Evolutionary conservation across 805 yeast species (phyloP), one percentile per base, ranked within the genome.

Genomic region (Metschnikowia drakensbergensis): DNA sequence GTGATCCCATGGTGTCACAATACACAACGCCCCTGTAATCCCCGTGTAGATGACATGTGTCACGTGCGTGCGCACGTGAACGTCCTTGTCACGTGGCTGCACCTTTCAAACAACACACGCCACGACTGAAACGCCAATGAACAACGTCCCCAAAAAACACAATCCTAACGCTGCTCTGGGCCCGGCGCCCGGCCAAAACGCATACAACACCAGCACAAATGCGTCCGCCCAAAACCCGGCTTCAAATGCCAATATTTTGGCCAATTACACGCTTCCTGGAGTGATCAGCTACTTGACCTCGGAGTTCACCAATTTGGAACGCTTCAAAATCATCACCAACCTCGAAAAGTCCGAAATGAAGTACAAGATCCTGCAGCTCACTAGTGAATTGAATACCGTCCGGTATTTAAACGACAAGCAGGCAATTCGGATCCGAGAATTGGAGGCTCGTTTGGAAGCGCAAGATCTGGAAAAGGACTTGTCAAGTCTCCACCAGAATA

Each of bases 201-300:
- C 10, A 9, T 6, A n/a, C 11, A 30, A 11, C 5, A n/a, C 35
- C 17, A 17, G 11, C 8, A 8, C 35, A 2, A 6, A 11, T 2
- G 25, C 26, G 10, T 11, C 17, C 30, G 22, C 28, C 29, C 44
- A 22, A 25, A 37, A 5, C 23, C 36, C 30, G 6, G 48, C 45
- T 17, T 37, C 45, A 13, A 33, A 13, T 9, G 11, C 32, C 10
- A 13, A 7, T 9, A 25, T 13, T n/a, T 52, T 54, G 57, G 68
- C 72, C 27, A 65, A 67, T 47, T 72, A 72, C 52, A 78, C 83
- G 3, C 66, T 80, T 11, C 84, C 84, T 0, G 84, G 84, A 0
- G 79, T 80, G 23, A 79, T 80, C 66, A 80, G 79, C 57, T 80
- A 80, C 57, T 63, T 80, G 50, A 81, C 82, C 37, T 71, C 78